Percentiles rank a stretch among this genome's conserved stretches.
These are phyloP conservation scores for Neoboletus magnificus DNA, from an alignment of 768 basidiomycete genomes.

Conservation along the genomic window DNA sequence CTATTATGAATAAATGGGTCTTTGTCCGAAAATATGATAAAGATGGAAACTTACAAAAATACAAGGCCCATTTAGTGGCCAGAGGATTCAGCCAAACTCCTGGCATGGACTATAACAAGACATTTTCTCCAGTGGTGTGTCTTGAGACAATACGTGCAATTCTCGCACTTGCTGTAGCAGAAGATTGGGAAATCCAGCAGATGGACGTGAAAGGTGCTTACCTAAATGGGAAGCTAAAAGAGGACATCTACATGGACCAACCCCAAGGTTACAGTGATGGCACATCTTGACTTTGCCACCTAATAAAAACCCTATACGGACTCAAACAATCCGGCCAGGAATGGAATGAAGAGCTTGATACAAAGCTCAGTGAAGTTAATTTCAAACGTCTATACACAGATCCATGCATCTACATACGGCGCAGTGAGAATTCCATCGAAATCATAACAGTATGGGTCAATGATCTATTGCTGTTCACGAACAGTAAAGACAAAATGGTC, in stretches of 20 bases:
- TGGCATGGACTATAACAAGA: slow-evolving; percentile 20
- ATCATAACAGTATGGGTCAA: too few relatives aligned
- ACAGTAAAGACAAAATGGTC: too few relatives aligned
- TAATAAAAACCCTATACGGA: too few relatives aligned
- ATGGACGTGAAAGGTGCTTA: not conserved
- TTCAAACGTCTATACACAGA: too few relatives aligned
- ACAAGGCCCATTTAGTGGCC: slow-evolving; percentile 37
- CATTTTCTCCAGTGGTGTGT: not conserved
- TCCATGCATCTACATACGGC: too few relatives aligned
- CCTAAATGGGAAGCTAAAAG: not conserved
- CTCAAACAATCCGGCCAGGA: too few relatives aligned
- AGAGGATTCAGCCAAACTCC: slow-evolving; percentile 37
- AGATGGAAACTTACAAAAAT: slow-evolving; percentile 4
- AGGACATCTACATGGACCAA: not conserved
- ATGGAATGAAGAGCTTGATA: too few relatives aligned
- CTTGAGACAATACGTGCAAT: not conserved
- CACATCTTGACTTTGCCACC: too few relatives aligned
- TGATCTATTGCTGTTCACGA: too few relatives aligned
- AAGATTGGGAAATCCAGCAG: slow-evolving; percentile 1
- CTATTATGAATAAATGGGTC: slow-evolving; percentile 28
- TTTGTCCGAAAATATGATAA: not conserved
- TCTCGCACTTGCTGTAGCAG: not conserved
- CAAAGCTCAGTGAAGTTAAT: too few relatives aligned
- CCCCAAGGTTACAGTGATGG: too few relatives aligned
- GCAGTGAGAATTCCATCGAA: too few relatives aligned